phyloP scores from a whole-genome alignment of 768 basidiomycete species.

The Xerocomellus chrysenteron region DNA sequence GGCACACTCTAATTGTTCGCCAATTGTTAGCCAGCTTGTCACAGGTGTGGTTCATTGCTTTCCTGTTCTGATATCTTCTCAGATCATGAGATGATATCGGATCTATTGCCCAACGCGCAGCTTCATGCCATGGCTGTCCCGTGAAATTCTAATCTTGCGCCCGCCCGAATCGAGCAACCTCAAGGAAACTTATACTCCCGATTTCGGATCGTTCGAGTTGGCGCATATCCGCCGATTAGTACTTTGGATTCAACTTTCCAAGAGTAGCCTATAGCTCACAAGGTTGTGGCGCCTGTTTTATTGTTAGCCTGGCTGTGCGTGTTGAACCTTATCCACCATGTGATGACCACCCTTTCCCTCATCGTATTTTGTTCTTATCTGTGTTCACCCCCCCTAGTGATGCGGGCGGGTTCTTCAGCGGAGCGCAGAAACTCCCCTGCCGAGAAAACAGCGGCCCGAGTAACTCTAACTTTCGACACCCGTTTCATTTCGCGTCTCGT shows the following conservation, averaged over 20 bases:
- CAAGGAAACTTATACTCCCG: conserved; percentile 25
- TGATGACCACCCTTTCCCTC: background rate
- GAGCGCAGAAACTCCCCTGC: background rate
- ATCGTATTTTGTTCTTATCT: background rate
- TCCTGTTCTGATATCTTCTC: conserved; percentile 14
- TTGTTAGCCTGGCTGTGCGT: conserved; percentile 16
- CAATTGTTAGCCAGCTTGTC: conserved; percentile 14
- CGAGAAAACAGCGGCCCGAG: background rate
- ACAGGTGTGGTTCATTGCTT: conserved; percentile 13
- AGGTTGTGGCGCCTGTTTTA: conserved; percentile 16
- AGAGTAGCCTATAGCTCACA: conserved; percentile 9
- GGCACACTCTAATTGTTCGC: conserved; percentile 32
- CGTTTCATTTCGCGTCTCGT: conserved; percentile 12
- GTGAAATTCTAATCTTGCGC: conserved; percentile 23
- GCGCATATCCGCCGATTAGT: background rate
- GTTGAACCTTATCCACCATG: conserved; percentile 24
- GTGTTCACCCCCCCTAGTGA: background rate
- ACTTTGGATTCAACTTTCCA: conserved; percentile 14
- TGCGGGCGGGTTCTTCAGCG: background rate
- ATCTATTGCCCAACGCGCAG: conserved; percentile 17
- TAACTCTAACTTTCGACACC: background rate
- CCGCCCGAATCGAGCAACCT: conserved; percentile 31
- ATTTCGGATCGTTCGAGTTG: conserved; percentile 16
- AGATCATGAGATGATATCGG: conserved; percentile 22
- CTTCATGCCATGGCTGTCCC: conserved; percentile 11